These are phyloP conservation scores for Calonectria leucothoes DNA, from an alignment of 2,329 filamentous ascomycete species.

Conservation along the genomic window DNA sequence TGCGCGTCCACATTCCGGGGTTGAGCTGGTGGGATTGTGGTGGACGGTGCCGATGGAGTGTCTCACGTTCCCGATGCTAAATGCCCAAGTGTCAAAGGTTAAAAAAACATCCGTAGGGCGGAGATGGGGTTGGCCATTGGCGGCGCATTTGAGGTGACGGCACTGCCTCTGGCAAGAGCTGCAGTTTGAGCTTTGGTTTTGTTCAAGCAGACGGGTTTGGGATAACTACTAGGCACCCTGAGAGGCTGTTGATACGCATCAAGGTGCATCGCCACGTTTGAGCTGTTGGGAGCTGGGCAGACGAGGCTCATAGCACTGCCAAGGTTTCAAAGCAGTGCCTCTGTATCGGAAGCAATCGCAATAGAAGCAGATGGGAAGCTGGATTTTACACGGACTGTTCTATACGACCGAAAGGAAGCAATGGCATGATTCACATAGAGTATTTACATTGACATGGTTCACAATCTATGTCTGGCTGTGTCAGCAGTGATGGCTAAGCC, in stretches of 20 bases:
- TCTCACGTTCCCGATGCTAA: neutral
- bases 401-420: neutral
- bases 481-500: neutral
- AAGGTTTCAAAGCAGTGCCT: neutral
- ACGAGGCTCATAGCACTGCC: neutral
- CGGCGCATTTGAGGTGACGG: neutral
- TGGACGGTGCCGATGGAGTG: neutral
- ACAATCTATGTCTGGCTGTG: neutral
- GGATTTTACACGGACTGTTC: neutral
- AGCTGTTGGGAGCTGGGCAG: neutral
- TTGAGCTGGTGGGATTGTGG: neutral
- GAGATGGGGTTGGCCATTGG: neutral
- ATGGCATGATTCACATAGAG: neutral
- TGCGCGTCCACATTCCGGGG: neutral
- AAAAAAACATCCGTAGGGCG: neutral
- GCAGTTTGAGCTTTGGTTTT: neutral
- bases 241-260: neutral
- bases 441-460: no score
- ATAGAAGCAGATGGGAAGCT: neutral
- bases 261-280: neutral
- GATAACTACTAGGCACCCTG: neutral
- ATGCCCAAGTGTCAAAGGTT: neutral
- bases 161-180: neutral
- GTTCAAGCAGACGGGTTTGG: neutral
- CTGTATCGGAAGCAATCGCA: neutral